Percentiles rank a stretch among this genome's conserved stretches.
Evolutionary conservation across 805 yeast species (phyloP).

Genomic region (Vanderwaltozyma yarrowii): DNA sequence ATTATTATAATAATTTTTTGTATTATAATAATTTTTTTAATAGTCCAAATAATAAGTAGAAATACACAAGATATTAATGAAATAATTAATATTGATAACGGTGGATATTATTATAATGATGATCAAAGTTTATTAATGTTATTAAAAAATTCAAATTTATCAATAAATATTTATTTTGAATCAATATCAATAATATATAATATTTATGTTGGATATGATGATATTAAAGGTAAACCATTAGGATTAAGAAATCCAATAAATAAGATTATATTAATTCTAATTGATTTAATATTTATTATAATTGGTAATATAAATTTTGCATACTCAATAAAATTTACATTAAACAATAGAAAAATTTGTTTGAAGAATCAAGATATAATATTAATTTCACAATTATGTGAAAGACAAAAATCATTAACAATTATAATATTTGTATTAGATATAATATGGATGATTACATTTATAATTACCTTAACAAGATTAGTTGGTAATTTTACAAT

Average conservation of each 20-base stretch:
- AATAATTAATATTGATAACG: neutral
- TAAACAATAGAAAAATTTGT: neutral
- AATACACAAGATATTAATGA: neutral
- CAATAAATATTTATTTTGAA: neutral
- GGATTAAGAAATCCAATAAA: slow-evolving; percentile 81
- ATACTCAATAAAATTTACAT: slow-evolving; percentile 34
- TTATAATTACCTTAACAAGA: slow-evolving; percentile 71
- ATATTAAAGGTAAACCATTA: slow-evolving; percentile 76
- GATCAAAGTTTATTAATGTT: neutral
- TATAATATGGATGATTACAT: slow-evolving; percentile 75
- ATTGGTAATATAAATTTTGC: slow-evolving; percentile 83
- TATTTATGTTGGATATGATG: slow-evolving; percentile 63
- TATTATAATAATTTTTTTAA: neutral
- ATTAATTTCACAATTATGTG: slow-evolving; percentile 45
- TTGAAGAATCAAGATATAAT: neutral
- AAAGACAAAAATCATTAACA: slow-evolving; percentile 66
- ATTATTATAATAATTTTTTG: slow-evolving; percentile 14
- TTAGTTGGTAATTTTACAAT: slow-evolving; percentile 55
- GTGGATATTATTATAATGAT: no score
- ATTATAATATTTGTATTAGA: slow-evolving; percentile 68
- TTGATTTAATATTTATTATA: slow-evolving; percentile 80
- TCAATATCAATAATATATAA: slow-evolving; percentile 2
- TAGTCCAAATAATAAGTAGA: neutral
- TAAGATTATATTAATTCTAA: slow-evolving; percentile 67
- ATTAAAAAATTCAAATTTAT: neutral